Conservation (phyloP, 192 early-diverging fungal genomes). For the Oehlia diaphana region DNA sequence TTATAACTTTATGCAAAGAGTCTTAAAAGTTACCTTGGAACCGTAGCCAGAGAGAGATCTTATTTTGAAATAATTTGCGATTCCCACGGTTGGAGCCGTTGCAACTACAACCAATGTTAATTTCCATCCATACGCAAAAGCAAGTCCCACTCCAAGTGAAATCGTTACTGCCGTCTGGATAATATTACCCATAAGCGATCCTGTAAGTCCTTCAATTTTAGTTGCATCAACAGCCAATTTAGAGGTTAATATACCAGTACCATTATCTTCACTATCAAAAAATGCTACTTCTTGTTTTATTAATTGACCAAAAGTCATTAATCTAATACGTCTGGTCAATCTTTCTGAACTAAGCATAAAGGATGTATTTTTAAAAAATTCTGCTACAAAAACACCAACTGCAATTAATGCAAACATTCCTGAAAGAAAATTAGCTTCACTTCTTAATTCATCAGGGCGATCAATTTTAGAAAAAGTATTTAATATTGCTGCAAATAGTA, state of each 20-base stretch:
- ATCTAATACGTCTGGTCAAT: constrained; percentile 58
- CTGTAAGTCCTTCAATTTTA: constrained; percentile 18
- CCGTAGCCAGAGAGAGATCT: constrained; percentile 30
- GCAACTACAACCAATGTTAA: constrained; percentile 26
- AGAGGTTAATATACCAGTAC: constrained; percentile 81
- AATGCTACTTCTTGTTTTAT: constrained; percentile 83
- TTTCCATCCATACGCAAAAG: constrained; percentile 28
- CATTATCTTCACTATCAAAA: constrained; percentile 79
- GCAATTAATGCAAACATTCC: constrained; percentile 44
- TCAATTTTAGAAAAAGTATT: constrained; percentile 16
- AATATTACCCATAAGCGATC: constrained; percentile 15
- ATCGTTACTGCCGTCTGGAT: background rate
- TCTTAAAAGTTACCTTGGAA: constrained; percentile 16
- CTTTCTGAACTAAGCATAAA: constrained; percentile 36
- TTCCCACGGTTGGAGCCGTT: constrained; percentile 17
- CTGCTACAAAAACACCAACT: constrained; percentile 34
- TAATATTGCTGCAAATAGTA: background rate
- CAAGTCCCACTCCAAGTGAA: constrained; percentile 4
- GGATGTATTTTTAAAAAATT: constrained; percentile 5
- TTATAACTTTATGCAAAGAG: background rate
- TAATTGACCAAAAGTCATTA: constrained; percentile 66
- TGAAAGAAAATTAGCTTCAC: background rate
- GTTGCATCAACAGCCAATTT: constrained; percentile 78
- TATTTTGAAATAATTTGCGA: constrained; percentile 51
- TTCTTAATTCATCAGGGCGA: background rate